Percentiles rank a stretch among this genome's conserved stretches.
phyloP scores from a whole-genome alignment of 169 alveolate species.

The Cryptosporidium viatorum region DNA sequence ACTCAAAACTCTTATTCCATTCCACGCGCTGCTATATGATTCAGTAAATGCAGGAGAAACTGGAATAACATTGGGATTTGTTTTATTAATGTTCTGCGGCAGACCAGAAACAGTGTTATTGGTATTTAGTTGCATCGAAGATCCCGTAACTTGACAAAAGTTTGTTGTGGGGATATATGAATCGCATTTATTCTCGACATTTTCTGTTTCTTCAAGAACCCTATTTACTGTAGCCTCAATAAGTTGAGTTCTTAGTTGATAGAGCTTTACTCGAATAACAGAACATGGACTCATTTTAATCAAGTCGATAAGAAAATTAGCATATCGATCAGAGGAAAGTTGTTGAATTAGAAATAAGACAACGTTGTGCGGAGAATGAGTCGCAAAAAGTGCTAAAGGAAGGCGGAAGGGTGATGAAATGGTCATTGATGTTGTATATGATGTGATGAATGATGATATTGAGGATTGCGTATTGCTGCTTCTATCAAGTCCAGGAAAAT shows the following conservation, averaged over 20 bases:
- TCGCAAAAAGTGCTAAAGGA: constrained; percentile 66
- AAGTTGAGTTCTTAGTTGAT: constrained; percentile 53
- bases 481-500: constrained; percentile 71
- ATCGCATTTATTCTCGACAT: constrained; percentile 35
- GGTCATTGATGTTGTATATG: constrained; percentile 51
- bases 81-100: constrained; percentile 12
- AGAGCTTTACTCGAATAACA: constrained; percentile 48
- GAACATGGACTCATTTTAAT: constrained; percentile 51
- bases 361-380: constrained; percentile 60
- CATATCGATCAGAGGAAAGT: constrained; percentile 52
- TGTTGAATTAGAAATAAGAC: constrained; percentile 65
- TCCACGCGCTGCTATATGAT: constrained; percentile 60
- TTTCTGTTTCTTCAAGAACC: constrained; percentile 35
- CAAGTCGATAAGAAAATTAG: constrained; percentile 59
- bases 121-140: neutral
- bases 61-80: constrained; percentile 15
- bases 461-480: constrained; percentile 47
- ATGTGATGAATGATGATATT: constrained; percentile 56
- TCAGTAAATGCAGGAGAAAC: constrained; percentile 71
- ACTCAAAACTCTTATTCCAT: constrained; percentile 69
- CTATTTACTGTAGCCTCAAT: constrained; percentile 67
- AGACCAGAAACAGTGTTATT: neutral
- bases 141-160: neutral
- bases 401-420: constrained; percentile 72
- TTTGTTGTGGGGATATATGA: constrained; percentile 3